Base-by-base conservation (phyloP, 257 asterid genomes). In the Primulina tabacum region DNA sequence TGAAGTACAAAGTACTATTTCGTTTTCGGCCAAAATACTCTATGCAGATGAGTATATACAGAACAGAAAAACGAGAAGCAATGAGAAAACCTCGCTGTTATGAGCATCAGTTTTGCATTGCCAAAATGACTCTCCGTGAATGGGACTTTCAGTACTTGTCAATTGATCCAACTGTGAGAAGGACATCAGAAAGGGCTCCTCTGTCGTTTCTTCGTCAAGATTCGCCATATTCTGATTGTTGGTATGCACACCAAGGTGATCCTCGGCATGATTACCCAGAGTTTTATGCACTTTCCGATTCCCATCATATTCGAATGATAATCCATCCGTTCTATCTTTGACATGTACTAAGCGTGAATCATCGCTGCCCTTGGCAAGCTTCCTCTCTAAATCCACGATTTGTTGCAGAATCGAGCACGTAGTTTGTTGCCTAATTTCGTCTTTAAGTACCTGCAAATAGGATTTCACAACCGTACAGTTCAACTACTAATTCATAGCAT, bases 331-430 rank as follows among this genome's bases (percentile, higher is more conserved):
- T 58, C 55, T 73, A 67, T 71, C 85, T 71, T 83, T 78, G 47
- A 75, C 74, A 47, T 57, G 77, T 65, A 65, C 17, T 65, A 77
- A 67, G 64, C 80, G 57, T 8, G 79, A 75, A 62, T 21, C 65
- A 65, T 73, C 72, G 1, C 71, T 61, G 57, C 82, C 83, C 74
- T 72, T 30, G 33, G 33, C 82, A 37, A 77, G 78, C 78, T 92
- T 84, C 81, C 62, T 81, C 75, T 83, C 84, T 73, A 92, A 71
- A 73, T 86, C 88, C 40, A 68, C 71, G 73, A 90, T 88, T 79
- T 92, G 97, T 62, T 88, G 89, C 83, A 80, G 75, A 75, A 90
- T 3, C 33, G 33, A 30, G 33, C 33, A 3, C 6, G 33, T 75
- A 11, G 73, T 76, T 69, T 70, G 73, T 69, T 72, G 74, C 75